A percentile compares a stretch with the other conserved stretches of the same genome.
Conservation (phyloP, 2,329 filamentous ascomycete species). For the Nemania sp. region DNA sequence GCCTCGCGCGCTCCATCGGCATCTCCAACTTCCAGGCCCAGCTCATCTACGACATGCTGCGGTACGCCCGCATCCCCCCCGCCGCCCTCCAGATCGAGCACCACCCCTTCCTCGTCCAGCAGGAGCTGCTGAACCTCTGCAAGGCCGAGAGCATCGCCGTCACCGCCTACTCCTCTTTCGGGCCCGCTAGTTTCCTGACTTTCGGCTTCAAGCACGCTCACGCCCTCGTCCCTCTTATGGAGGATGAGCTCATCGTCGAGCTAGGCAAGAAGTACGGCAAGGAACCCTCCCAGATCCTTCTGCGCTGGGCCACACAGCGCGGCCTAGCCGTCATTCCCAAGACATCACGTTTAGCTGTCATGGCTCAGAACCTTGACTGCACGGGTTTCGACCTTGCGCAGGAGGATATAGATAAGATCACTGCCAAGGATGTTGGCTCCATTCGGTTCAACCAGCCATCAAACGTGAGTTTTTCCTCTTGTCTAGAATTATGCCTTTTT, state of each 20-base stretch:
- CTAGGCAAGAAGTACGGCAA: constrained; percentile 78
- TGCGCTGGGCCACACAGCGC: constrained; percentile 89
- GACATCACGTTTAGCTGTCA: constrained; percentile 65
- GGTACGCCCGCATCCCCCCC: constrained; percentile 79
- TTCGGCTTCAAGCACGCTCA: constrained; percentile 77
- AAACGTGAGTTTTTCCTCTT: constrained; percentile 64
- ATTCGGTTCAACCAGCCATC: constrained; percentile 83
- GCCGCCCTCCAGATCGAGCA: constrained; percentile 89
- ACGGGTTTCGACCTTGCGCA: constrained; percentile 73
- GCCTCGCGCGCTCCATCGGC: constrained; percentile 79
- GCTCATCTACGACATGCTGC: constrained; percentile 81
- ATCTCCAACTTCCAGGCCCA: constrained; percentile 86
- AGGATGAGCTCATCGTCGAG: constrained; percentile 72
- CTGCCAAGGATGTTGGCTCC: constrained; percentile 68
- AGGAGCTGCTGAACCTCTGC: constrained; percentile 75
- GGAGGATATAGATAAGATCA: constrained; percentile 75
- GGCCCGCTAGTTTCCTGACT: constrained; percentile 82
- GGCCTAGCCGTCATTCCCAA: constrained; percentile 86
- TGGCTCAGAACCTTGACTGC: constrained; percentile 76
- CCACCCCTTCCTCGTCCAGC: constrained; percentile 88
- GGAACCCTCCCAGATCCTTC: constrained; percentile 81
- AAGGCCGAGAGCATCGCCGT: constrained; percentile 77
- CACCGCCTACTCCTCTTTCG: constrained; percentile 88
- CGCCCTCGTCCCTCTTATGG: constrained; percentile 75
- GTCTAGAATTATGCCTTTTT: constrained; percentile 20